Evolutionary conservation across 2,329 filamentous ascomycete species (phyloP).

Genomic region (Iodosphaeria phyllophila): DNA sequence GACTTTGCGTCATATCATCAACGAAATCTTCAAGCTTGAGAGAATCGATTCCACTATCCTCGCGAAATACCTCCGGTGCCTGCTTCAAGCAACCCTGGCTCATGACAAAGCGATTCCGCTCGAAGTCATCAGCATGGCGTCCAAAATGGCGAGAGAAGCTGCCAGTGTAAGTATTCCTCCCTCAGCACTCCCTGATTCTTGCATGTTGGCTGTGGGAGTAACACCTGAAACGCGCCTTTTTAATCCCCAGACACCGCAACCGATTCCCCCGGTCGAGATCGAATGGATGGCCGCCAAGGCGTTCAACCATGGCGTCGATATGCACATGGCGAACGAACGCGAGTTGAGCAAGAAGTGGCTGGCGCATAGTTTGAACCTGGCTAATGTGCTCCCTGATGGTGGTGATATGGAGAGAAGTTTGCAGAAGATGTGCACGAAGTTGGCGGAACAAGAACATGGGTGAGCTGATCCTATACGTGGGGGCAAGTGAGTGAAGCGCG

Average conservation of each 20-base stretch:
- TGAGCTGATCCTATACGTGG: too few relatives aligned
- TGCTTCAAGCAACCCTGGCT: constrained; percentile 49
- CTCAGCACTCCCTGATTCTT: constrained; percentile 2
- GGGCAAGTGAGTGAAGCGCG: too few relatives aligned
- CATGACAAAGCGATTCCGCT: constrained; percentile 35
- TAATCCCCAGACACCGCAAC: constrained; percentile 16
- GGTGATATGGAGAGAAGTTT: constrained; percentile 25
- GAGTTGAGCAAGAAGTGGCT: constrained; percentile 41
- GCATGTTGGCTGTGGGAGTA: too few relatives aligned
- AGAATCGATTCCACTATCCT: constrained; percentile 38
- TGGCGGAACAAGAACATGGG: too few relatives aligned
- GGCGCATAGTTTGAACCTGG: constrained; percentile 40
- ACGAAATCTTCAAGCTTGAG: constrained; percentile 41
- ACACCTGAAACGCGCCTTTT: too few relatives aligned
- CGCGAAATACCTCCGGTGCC: constrained; percentile 59
- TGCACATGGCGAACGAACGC: constrained; percentile 36
- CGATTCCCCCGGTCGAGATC: constrained; percentile 48
- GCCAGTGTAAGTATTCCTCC: constrained; percentile 20
- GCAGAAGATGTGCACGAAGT: too few relatives aligned
- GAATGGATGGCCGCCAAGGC: constrained; percentile 56
- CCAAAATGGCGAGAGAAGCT: constrained; percentile 30
- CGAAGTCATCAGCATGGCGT: constrained; percentile 44
- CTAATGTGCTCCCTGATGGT: constrained; percentile 36
- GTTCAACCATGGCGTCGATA: constrained; percentile 55
- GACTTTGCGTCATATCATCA: constrained; percentile 48